phyloP scores from a whole-genome alignment of 1,284 basidiomycete species.

The Boletellus dicymbophilus region DNA sequence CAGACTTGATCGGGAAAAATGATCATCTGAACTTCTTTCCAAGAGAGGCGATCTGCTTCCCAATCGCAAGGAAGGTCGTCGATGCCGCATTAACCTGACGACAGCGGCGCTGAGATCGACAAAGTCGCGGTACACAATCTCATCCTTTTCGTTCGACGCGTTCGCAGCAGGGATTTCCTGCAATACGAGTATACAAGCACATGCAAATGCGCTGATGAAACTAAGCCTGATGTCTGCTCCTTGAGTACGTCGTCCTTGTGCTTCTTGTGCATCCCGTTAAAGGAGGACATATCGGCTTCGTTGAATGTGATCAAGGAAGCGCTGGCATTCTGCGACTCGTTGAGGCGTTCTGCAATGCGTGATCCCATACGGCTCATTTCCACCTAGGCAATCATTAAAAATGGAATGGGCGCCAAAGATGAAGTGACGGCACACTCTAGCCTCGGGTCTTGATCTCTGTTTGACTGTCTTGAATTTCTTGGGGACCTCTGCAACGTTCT shows the following conservation, averaged over 20 bases:
- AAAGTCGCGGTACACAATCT: conserved; percentile 95
- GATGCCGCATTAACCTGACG: conserved; percentile 88
- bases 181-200: conserved; percentile 84
- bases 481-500: conserved; percentile 30
- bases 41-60: conserved; percentile 87
- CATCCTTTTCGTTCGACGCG: conserved; percentile 93
- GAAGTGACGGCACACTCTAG: conserved; percentile 52
- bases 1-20: conserved; percentile 5
- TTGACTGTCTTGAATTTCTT: conserved; percentile 42
- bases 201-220: conserved; percentile 98
- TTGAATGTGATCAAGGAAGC: conserved; percentile 99
- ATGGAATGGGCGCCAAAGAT: neutral
- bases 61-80: conserved; percentile 90
- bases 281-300: conserved; percentile 98
- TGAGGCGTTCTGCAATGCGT: conserved; percentile 96
- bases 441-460: conserved; percentile 38
- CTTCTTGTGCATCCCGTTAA: conserved; percentile 92
- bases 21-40: conserved; percentile 78
- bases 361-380: conserved; percentile 99
- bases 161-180: conserved; percentile 95
- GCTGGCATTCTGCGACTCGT: conserved; percentile 97
- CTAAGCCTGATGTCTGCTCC: conserved; percentile 96
- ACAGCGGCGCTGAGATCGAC: conserved; percentile 96
- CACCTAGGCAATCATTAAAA: conserved; percentile 49
- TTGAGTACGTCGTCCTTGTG: conserved; percentile 96